Conservation (phyloP, 129 eudicot species). For the Cynara cardunculus region DNA sequence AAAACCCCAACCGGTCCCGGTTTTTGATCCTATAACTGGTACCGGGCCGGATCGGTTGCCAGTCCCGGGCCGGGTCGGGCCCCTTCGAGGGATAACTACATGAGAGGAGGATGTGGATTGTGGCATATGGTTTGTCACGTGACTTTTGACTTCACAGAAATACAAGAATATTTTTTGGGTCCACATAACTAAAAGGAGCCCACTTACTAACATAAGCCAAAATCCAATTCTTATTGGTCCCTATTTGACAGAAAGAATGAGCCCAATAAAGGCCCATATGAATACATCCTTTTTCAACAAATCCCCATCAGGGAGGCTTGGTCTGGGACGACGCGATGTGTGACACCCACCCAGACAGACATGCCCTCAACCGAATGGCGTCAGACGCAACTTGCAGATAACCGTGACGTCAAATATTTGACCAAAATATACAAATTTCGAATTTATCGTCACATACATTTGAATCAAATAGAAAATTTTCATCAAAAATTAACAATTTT, state of each 20-base stretch:
- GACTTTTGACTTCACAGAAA: not conserved
- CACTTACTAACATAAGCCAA: not conserved
- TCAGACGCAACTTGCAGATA: too few species aligned
- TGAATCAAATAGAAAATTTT: not conserved
- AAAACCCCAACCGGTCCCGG: too few species aligned
- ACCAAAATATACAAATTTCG: not conserved
- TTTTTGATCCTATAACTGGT: too few species aligned
- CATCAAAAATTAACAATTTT: not conserved
- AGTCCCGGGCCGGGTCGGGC: too few species aligned
- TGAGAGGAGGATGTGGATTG: not conserved
- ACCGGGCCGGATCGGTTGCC: too few species aligned
- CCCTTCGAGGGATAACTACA: too few species aligned
- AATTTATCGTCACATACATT: not conserved
- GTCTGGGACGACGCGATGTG: not conserved
- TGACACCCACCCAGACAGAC: constrained; percentile 8
- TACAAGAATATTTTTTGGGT: constrained; percentile 9
- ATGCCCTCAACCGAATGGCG: not conserved
- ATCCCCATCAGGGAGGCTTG: too few species aligned
- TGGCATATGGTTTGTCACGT: constrained; percentile 3
- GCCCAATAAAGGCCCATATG: constrained; percentile 18
- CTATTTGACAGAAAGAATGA: not conserved
- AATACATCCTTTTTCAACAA: too few species aligned
- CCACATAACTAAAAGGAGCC: constrained; percentile 5
- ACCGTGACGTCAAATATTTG: too few species aligned
- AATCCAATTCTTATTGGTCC: constrained; percentile 1